A percentile compares a stretch with the other conserved stretches of the same genome.
Conservation (phyloP, 148 eudicot species). For the Chenopodium album region DNA sequence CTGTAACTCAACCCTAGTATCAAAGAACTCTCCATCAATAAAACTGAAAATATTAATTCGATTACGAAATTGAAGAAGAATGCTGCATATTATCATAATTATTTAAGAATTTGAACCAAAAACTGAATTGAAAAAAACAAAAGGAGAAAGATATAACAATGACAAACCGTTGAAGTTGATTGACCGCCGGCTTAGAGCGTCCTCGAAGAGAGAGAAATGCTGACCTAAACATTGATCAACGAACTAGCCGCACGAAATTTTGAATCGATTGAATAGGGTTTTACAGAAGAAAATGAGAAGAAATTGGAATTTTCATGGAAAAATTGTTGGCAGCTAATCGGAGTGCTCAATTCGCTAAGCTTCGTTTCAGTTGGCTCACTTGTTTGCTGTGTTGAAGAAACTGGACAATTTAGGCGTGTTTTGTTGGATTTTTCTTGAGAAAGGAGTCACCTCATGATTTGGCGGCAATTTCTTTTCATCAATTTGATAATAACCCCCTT, state of each 20-base stretch:
- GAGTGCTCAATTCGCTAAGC: no score
- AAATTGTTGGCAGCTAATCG: not conserved
- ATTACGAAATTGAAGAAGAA: not conserved
- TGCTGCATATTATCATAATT: not conserved
- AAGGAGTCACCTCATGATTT: constrained; percentile 9
- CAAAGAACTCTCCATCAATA: not conserved
- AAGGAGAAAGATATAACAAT: no score
- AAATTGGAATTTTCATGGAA: not conserved
- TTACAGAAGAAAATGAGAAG: no score
- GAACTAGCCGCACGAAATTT: not conserved
- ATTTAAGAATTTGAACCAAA: no score
- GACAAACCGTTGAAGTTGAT: constrained; percentile 24
- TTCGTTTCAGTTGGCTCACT: not conserved
- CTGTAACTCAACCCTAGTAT: not conserved
- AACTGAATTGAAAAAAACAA: no score
- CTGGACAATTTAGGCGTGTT: not conserved
- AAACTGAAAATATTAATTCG: not conserved
- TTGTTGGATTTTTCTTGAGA: constrained; percentile 17
- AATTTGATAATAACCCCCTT: not conserved
- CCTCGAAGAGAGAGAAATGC: constrained; percentile 19
- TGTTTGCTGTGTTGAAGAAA: not conserved
- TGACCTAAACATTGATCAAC: constrained; percentile 17
- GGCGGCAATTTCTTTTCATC: not conserved
- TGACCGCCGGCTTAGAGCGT: constrained; percentile 15
- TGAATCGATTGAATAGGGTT: not conserved